These are phyloP conservation scores for Phytophthora ramorum DNA, from an alignment of 352 stramenopile species.

Conservation along the genomic window DNA sequence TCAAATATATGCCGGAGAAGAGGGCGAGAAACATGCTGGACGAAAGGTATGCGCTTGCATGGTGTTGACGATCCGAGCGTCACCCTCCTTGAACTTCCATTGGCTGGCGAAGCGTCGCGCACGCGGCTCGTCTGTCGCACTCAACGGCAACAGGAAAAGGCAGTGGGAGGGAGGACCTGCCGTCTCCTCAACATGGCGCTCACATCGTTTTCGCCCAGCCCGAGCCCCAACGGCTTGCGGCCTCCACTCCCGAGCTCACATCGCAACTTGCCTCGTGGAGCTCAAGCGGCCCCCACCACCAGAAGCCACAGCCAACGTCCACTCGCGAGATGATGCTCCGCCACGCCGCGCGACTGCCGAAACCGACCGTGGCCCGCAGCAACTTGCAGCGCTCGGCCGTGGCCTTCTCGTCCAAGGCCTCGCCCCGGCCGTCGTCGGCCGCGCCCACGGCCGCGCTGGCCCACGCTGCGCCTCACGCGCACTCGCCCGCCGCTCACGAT, in stretches of 20 bases:
- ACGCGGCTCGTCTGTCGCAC: conserved; percentile 11
- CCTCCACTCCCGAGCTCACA: conserved; percentile 9
- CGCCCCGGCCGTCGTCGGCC: conserved; percentile 23
- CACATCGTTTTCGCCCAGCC: conserved; percentile 14
- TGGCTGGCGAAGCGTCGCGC: conserved; percentile 12
- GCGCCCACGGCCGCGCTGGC: conserved; percentile 22
- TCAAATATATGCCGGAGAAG: neutral
- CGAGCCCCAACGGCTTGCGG: neutral
- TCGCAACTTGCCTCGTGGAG: conserved; percentile 35
- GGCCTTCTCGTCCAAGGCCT: conserved; percentile 22
- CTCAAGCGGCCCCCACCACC: conserved; percentile 17
- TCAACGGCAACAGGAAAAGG: neutral
- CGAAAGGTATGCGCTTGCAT: neutral
- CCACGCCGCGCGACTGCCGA: conserved; percentile 31
- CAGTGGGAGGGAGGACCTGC: conserved; percentile 31
- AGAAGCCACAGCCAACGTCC: neutral
- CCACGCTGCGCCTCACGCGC: conserved; percentile 2
- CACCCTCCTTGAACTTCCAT: conserved; percentile 12
- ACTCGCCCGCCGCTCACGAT: conserved; percentile 12
- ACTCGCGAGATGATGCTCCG: conserved; percentile 24
- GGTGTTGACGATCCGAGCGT: neutral
- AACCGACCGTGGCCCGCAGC: conserved; percentile 1
- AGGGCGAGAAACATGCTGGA: neutral
- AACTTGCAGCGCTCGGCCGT: conserved; percentile 9
- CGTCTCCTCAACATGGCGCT: neutral